phyloP scores from a whole-genome alignment of 2,329 filamentous ascomycete genomes.

The Paecilomyces sp. region DNA sequence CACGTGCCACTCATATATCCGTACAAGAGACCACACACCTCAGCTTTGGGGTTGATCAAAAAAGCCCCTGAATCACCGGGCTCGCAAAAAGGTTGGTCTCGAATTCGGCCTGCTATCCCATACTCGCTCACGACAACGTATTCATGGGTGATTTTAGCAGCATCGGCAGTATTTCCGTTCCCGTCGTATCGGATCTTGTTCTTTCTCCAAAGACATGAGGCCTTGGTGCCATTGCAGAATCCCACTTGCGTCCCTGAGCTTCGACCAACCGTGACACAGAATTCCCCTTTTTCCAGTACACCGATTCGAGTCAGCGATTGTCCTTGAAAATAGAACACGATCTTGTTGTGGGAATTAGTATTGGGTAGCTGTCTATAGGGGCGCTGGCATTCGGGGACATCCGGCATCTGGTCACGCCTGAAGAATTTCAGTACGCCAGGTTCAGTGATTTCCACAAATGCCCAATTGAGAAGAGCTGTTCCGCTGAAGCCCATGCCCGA shows the following conservation, averaged over 20 bases:
- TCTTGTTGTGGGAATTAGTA: too few species aligned
- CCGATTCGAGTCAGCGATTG: too few species aligned
- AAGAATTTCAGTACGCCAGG: too few species aligned
- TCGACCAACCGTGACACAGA: neutral
- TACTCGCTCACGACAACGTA: neutral
- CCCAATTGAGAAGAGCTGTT: too few species aligned
- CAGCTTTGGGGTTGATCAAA: neutral
- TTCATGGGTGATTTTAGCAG: neutral
- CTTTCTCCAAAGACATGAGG: neutral
- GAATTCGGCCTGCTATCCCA: neutral
- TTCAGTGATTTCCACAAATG: too few species aligned
- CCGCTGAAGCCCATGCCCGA: too few species aligned
- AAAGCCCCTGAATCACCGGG: neutral
- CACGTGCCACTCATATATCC: neutral
- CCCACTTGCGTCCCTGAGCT: neutral
- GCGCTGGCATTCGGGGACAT: too few species aligned
- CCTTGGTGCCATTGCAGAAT: neutral
- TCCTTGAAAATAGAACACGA: too few species aligned
- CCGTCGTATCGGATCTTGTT: neutral
- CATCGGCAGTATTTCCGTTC: neutral
- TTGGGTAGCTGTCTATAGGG: too few species aligned
- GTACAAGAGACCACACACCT: neutral
- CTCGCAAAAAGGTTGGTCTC: neutral
- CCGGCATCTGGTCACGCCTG: too few species aligned
- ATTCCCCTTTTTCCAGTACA: too few species aligned